A percentile compares a stretch with the other conserved stretches of the same genome.
Conservation (phyloP, 2,329 filamentous ascomycete genomes). For the Arthrobotrys pseudoclavata region DNA sequence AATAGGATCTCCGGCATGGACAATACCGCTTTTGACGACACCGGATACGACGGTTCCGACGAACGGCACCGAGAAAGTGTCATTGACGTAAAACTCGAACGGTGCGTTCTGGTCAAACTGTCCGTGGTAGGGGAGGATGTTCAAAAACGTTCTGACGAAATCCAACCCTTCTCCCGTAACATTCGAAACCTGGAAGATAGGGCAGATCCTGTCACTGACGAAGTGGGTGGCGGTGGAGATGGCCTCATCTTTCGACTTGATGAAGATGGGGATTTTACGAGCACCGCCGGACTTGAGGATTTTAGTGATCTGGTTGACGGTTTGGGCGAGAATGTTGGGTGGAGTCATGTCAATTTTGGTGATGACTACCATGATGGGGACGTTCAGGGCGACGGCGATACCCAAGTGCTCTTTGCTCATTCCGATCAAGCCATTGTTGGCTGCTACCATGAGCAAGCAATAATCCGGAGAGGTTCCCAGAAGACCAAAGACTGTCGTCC, state of each 20-base stretch:
- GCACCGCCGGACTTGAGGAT: slow-evolving; percentile 95
- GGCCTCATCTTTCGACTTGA: slow-evolving; percentile 90
- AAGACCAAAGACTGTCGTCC: slow-evolving; percentile 95
- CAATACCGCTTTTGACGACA: slow-evolving; percentile 78
- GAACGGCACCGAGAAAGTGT: slow-evolving; percentile 97
- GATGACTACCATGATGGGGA: slow-evolving; percentile 96
- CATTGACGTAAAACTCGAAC: slow-evolving; percentile 96
- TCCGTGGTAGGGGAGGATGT: slow-evolving; percentile 93
- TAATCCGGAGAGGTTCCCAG: slow-evolving; percentile 96
- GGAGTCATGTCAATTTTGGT: slow-evolving; percentile 99
- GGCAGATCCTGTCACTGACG: slow-evolving; percentile 93
- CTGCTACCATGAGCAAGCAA: slow-evolving; percentile 97
- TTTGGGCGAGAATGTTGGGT: slow-evolving; percentile 93
- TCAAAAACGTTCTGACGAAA: slow-evolving; percentile 90
- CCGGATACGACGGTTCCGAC: slow-evolving; percentile 96
- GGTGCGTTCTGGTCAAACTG: slow-evolving; percentile 89
- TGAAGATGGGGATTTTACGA: slow-evolving; percentile 94
- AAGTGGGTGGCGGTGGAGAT: slow-evolving; percentile 95
- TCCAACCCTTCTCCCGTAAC: slow-evolving; percentile 93
- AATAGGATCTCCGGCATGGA: slow-evolving; percentile 90
- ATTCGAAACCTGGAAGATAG: slow-evolving; percentile 97
- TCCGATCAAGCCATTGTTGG: slow-evolving; percentile 95
- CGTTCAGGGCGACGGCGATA: slow-evolving; percentile 92
- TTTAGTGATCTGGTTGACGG: slow-evolving; percentile 88
- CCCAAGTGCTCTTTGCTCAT: slow-evolving; percentile 99